A percentile compares a stretch with the other conserved stretches of the same genome.
Conservation (phyloP, 768 basidiomycete genomes). For the Psilocybe subaeruginosa region DNA sequence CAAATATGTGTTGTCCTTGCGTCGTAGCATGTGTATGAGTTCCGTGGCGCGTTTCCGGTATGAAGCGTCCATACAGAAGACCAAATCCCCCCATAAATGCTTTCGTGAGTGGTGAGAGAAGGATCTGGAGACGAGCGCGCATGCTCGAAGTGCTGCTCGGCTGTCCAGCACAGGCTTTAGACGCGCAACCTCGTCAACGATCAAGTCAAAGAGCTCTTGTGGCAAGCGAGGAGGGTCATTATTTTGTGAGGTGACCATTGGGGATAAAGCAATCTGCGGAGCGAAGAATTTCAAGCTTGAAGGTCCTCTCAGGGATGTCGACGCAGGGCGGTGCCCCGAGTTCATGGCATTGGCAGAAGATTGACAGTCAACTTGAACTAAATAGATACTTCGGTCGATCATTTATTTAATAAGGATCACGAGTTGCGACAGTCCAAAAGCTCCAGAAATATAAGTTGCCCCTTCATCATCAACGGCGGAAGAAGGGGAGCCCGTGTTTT, state of each 20-base stretch:
- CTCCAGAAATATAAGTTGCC: no score
- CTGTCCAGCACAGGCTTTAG: background rate
- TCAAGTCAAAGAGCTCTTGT: constrained; percentile 11
- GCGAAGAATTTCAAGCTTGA: background rate
- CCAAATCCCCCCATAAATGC: background rate
- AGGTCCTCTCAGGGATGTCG: background rate
- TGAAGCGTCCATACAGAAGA: constrained; percentile 1
- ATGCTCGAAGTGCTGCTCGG: background rate
- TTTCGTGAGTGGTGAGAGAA: background rate
- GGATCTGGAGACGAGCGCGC: constrained; percentile 7
- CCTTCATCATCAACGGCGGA: no score
- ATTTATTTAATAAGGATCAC: background rate
- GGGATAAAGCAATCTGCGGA: background rate
- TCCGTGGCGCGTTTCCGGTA: background rate
- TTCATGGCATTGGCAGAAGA: background rate
- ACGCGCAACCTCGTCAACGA: constrained; percentile 10
- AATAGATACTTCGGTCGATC: background rate
- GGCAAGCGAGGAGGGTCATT: background rate
- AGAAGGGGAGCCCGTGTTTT: no score
- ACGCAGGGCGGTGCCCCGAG: background rate
- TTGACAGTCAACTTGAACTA: background rate
- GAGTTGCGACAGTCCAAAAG: no score
- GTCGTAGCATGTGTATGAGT: background rate
- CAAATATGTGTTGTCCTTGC: background rate
- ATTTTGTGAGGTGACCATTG: background rate